Evolutionary conservation across 257 asterid species (phyloP).

Genomic region (Cruciata laevipes): DNA sequence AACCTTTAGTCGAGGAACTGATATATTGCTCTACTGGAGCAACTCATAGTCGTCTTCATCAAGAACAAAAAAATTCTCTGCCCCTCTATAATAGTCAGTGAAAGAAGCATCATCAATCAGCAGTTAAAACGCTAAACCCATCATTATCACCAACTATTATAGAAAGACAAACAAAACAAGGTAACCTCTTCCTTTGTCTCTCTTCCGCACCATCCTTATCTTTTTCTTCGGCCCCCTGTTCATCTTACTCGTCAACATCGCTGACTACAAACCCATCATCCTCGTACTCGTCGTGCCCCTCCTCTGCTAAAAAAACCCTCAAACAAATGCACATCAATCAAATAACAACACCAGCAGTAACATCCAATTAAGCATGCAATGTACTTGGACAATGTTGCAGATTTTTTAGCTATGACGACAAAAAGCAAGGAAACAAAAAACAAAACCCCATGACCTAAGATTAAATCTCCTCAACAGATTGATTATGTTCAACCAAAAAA

Average conservation of each 20-base stretch:
- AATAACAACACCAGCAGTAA: no score
- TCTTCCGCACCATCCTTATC: conserved; percentile 66
- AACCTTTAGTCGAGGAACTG: conserved; percentile 72
- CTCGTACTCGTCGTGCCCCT: conserved; percentile 88
- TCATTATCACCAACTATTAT: not conserved
- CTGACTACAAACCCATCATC: conserved; percentile 92
- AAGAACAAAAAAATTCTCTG: conserved; percentile 50
- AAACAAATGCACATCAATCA: no score
- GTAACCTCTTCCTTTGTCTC: conserved; percentile 74
- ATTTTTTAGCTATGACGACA: no score
- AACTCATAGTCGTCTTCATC: conserved; percentile 95
- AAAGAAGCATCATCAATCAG: not conserved
- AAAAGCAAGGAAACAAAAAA: no score
- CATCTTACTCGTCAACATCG: conserved; percentile 53
- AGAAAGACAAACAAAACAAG: not conserved
- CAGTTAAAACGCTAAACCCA: not conserved
- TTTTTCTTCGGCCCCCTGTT: conserved; percentile 65
- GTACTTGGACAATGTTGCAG: no score
- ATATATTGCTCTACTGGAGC: conserved; percentile 80
- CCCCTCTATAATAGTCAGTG: conserved; percentile 18
- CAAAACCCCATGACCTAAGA: no score
- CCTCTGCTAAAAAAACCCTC: no score
- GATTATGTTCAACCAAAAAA: no score
- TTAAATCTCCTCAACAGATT: no score
- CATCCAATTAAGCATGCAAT: no score